phyloP scores from a whole-genome alignment of 2,329 filamentous ascomycete species.

The Botrytis pseudocinerea region DNA sequence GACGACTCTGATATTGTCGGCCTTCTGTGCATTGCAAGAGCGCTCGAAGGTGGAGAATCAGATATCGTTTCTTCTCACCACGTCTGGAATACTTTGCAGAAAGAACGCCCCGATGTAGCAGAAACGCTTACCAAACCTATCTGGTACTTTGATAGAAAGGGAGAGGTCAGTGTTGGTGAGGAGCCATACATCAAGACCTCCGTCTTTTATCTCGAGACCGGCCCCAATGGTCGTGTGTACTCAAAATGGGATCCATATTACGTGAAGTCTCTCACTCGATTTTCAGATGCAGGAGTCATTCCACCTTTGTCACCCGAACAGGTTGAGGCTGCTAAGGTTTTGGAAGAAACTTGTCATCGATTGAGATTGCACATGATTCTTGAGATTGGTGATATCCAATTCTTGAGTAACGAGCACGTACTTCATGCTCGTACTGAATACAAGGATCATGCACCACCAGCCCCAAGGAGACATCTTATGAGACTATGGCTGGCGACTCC shows the following conservation, averaged over 20 bases:
- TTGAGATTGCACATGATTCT: conserved; percentile 81
- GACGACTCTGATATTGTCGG: conserved; percentile 84
- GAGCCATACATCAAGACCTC: conserved; percentile 71
- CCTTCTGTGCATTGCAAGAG: conserved; percentile 75
- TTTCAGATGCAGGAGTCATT: conserved; percentile 71
- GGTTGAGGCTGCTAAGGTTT: conserved; percentile 63
- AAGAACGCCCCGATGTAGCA: conserved; percentile 74
- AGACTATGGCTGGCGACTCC: conserved; percentile 83
- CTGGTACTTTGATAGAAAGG: conserved; percentile 93
- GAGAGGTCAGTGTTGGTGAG: conserved; percentile 73
- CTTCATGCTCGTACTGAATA: conserved; percentile 82
- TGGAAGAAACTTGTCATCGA: conserved; percentile 74
- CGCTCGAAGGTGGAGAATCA: conserved; percentile 78
- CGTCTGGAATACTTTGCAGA: conserved; percentile 79
- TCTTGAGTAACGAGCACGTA: conserved; percentile 77
- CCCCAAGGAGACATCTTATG: conserved; percentile 75
- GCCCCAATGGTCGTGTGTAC: conserved; percentile 66
- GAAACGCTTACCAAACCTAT: conserved; percentile 72
- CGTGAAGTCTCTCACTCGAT: conserved; percentile 71
- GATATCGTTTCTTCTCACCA: conserved; percentile 77
- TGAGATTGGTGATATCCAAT: conserved; percentile 86
- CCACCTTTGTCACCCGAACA: conserved; percentile 71
- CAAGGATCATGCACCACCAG: conserved; percentile 67
- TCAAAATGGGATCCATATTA: conserved; percentile 93
- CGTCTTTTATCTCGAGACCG: conserved; percentile 76